Percentiles rank a stretch among this genome's conserved stretches.
Evolutionary conservation across 768 basidiomycete genomes (phyloP).

Genomic region (Mycena leptocephala): DNA sequence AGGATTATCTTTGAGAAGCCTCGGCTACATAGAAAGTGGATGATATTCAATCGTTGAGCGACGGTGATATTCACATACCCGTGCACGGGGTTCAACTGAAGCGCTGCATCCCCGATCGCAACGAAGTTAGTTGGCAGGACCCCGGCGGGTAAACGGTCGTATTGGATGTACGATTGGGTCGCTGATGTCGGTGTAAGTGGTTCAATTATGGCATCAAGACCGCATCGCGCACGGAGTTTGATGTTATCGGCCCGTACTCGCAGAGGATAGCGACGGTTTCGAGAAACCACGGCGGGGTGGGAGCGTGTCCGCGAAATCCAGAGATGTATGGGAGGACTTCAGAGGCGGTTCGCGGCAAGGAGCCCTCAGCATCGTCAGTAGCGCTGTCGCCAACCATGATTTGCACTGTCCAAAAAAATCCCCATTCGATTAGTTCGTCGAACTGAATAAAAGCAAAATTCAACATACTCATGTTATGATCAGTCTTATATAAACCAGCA

Average conservation of each 20-base stretch:
- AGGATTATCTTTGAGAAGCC: conserved; percentile 42
- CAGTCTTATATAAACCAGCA: conserved; percentile 11
- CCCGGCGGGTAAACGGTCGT: conserved; percentile 28
- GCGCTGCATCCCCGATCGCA: conserved; percentile 39
- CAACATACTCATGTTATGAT: conserved; percentile 24
- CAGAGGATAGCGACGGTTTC: conserved; percentile 22
- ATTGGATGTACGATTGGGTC: conserved; percentile 33
- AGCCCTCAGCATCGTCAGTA: not conserved
- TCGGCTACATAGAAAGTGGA: conserved; percentile 10
- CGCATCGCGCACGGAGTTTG: conserved; percentile 6
- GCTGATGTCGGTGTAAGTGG: not conserved
- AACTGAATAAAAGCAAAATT: too few species aligned
- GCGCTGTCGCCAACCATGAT: conserved; percentile 8
- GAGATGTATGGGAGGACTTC: conserved; percentile 11
- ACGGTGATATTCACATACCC: conserved; percentile 22
- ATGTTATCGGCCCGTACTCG: conserved; percentile 6
- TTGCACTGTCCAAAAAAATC: conserved; percentile 16
- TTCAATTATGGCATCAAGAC: not conserved
- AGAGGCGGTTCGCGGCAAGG: not conserved
- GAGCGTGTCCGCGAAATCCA: conserved; percentile 2
- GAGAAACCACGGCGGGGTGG: conserved; percentile 3
- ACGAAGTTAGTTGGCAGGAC: conserved; percentile 40
- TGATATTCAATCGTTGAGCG: too few species aligned
- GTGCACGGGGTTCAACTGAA: conserved; percentile 38
- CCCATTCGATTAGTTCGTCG: not conserved